Evolutionary conservation across 805 yeast genomes (phyloP), one percentile per base, ranked within the genome.

Genomic region (Candida saitoana): DNA sequence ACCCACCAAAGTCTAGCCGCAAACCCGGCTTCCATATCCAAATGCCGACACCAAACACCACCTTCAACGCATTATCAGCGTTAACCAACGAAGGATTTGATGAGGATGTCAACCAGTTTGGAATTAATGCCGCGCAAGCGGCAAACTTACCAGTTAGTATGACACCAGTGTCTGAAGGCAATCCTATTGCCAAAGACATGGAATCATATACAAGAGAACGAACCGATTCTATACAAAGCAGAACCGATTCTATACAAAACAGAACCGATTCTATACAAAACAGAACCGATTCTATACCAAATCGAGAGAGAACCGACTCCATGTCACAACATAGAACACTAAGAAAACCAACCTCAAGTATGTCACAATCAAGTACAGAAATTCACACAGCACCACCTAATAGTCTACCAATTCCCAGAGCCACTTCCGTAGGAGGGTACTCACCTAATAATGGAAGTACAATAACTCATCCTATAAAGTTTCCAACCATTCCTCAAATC

Each of bases 121-220:
- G 90, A 39, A 70, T 80, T 52, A 73, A 79, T 55, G 74, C 80
- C 1, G 61, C 74, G 12, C 73, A 71, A 24, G 69, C 76, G 3
- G 66, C 73, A 5, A 62, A 65, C 42, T 57, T 75, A 3, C 80
- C 87, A 1, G 65, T 80, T 51, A 77, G 87, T 0, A 85, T 86
- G 93, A 86, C 95, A 0, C 95, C 93, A 2, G 79, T 85, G 3
- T 74, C 87, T 2, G 95, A 86, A 50, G 80, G 60, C 41, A 72
- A 69, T 20, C 45, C 47, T 18, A 37, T 14, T 18, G 18, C n/a
- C 18, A 40, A 32, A 37, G 24, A 7, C 41, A 41, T 14, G 43
- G 14, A 40, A 30, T 18, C 45, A 7, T 18, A 45, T 44, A 20
- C 36, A 38, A 6, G 47, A 38, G n/a, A n/a, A n/a, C n/a, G n/a